phyloP scores from a whole-genome alignment of 2,329 filamentous ascomycete species.

The Pyrenochaeta sp. region DNA sequence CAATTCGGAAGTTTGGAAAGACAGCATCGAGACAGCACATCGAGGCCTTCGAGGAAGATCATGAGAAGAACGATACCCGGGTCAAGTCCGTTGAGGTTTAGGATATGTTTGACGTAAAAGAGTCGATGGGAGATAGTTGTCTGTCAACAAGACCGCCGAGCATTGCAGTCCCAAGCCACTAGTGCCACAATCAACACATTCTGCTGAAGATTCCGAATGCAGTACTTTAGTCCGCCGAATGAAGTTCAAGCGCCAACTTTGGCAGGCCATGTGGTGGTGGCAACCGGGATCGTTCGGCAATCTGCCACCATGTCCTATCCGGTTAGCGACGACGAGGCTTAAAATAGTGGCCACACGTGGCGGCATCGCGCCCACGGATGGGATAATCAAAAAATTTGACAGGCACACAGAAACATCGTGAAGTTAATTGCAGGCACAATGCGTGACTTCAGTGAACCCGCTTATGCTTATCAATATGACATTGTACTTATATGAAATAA shows the following conservation, averaged over 20 bases:
- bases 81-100: not conserved
- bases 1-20: slow-evolving; percentile 8
- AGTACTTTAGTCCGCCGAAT: slow-evolving; percentile 11
- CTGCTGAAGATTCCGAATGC: slow-evolving; percentile 14
- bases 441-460: not conserved
- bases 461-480: no score
- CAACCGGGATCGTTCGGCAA: not conserved
- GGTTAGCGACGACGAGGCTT: slow-evolving; percentile 13
- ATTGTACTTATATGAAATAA: no score
- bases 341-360: slow-evolving; percentile 18
- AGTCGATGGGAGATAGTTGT: not conserved
- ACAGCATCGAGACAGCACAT: slow-evolving; percentile 1
- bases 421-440: not conserved
- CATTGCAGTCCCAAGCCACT: slow-evolving; percentile 26
- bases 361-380: slow-evolving; percentile 2
- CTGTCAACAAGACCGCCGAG: not conserved
- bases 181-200: slow-evolving; percentile 25
- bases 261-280: slow-evolving; percentile 1
- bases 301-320: not conserved
- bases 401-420: slow-evolving; percentile 2
- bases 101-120: not conserved
- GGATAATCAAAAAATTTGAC: not conserved
- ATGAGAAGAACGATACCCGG: not conserved
- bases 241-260: no score
- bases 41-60: slow-evolving; percentile 1